Conservation (phyloP, 345 rosid species). For the Lepidium sativum region DNA sequence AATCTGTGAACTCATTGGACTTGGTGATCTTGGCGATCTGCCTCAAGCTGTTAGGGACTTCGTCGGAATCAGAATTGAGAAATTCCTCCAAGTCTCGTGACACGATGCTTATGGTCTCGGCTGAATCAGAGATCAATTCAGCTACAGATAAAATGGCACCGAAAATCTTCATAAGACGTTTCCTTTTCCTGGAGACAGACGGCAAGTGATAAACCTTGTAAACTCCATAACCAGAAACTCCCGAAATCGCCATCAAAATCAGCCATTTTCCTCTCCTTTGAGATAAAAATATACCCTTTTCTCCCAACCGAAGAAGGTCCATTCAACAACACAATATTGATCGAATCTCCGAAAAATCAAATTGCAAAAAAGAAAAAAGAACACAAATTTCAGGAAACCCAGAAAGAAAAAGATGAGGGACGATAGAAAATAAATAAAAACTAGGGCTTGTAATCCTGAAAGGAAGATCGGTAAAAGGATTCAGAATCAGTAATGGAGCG, state of each 20-base stretch:
- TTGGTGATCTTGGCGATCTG: conserved; percentile 72
- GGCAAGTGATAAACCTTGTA: conserved; percentile 68
- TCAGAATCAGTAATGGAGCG: no score
- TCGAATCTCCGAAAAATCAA: neutral
- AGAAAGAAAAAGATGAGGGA: neutral
- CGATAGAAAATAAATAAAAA: neutral
- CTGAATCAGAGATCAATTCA: conserved; percentile 70
- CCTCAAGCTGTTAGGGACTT: conserved; percentile 76
- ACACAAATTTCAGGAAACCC: neutral
- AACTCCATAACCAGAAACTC: conserved; percentile 68
- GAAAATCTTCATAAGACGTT: conserved; percentile 47
- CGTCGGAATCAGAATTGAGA: conserved; percentile 61
- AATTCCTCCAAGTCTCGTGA: conserved; percentile 64
- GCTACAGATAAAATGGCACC: conserved; percentile 53
- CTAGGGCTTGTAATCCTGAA: neutral
- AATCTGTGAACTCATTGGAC: conserved; percentile 54
- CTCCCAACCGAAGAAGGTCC: conserved; percentile 44
- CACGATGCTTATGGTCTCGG: conserved; percentile 50
- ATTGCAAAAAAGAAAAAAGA: neutral
- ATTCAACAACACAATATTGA: conserved; percentile 15
- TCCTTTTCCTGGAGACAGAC: conserved; percentile 49
- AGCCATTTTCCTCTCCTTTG: conserved; percentile 59
- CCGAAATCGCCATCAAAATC: conserved; percentile 41
- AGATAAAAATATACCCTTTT: conserved; percentile 35
- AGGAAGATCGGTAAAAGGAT: neutral